Percentiles rank a stretch among this genome's conserved stretches.
phyloP scores from a whole-genome alignment of 768 basidiomycete genomes.

The Amanita pseudoporphyria region DNA sequence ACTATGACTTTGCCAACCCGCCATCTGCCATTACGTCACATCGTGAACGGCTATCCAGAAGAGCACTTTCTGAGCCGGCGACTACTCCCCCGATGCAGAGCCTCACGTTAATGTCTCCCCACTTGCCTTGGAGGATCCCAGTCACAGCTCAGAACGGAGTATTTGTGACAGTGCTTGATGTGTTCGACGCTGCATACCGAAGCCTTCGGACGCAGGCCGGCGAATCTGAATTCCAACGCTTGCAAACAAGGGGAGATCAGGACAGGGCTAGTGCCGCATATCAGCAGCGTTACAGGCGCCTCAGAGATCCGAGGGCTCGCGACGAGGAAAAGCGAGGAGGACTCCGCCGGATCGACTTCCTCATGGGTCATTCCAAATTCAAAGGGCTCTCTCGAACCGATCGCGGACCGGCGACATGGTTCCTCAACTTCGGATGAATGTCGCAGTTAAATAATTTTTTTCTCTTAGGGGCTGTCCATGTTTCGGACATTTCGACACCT shows the following conservation, averaged over 20 bases:
- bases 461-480: not conserved
- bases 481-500: not conserved
- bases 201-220: not conserved
- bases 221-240: constrained; percentile 31
- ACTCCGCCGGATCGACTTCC: constrained; percentile 50
- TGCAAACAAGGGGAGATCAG: constrained; percentile 25
- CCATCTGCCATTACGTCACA: constrained; percentile 18
- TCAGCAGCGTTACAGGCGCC: constrained; percentile 32
- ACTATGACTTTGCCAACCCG: constrained; percentile 21
- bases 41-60: constrained; percentile 16
- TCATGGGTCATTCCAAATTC: constrained; percentile 36
- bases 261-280: constrained; percentile 36
- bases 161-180: constrained; percentile 29
- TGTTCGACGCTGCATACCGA: constrained; percentile 18
- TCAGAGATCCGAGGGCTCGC: constrained; percentile 21
- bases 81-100: constrained; percentile 20
- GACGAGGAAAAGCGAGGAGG: constrained; percentile 40
- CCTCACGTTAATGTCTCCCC: constrained; percentile 19
- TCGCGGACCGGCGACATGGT: constrained; percentile 23
- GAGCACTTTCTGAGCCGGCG: constrained; percentile 22
- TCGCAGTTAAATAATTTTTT: not conserved
- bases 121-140: constrained; percentile 26
- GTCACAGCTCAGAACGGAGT: constrained; percentile 20
- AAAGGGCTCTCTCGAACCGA: constrained; percentile 28
- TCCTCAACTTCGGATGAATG: constrained; percentile 12